Evolutionary conservation across 2,329 filamentous ascomycete species (phyloP).

Genomic region (Myriosclerotinia scirpicola): DNA sequence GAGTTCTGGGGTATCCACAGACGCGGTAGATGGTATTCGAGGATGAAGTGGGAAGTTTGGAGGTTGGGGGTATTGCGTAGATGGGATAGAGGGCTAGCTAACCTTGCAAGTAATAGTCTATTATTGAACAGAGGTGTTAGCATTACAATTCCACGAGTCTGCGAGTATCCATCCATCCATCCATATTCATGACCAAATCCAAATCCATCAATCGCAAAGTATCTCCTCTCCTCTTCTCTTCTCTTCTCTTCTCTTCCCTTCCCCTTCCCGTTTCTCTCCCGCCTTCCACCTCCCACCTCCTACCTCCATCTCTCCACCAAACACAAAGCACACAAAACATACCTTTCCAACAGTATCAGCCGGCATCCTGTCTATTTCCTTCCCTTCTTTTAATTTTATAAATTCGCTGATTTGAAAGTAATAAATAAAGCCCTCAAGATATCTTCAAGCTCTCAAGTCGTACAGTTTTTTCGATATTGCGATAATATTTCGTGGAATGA

Average conservation of each 20-base stretch:
- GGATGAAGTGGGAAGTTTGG: no score
- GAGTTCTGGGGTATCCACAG: not conserved
- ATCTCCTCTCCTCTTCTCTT: no score
- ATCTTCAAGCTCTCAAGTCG: no score
- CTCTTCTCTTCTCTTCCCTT: no score
- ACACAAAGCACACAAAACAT: constrained; percentile 1
- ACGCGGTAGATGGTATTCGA: not conserved
- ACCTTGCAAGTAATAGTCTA: constrained; percentile 42
- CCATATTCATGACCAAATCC: not conserved
- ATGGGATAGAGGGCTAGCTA: constrained; percentile 23
- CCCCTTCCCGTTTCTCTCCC: no score
- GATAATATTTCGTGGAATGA: no score
- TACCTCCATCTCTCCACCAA: not conserved
- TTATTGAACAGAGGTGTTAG: not conserved
- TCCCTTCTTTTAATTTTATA: no score
- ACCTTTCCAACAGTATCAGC: constrained; percentile 29
- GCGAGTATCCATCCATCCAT: not conserved
- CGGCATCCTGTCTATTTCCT: not conserved
- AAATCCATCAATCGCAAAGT: not conserved
- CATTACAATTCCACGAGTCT: not conserved
- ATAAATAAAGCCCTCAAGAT: not conserved
- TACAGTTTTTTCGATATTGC: no score
- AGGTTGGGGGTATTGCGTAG: no score
- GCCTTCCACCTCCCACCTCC: no score
- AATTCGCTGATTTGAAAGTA: no score